Evolutionary conservation across 192 early-diverging fungal genomes (phyloP).

Genomic region (Gigaspora rosea): DNA sequence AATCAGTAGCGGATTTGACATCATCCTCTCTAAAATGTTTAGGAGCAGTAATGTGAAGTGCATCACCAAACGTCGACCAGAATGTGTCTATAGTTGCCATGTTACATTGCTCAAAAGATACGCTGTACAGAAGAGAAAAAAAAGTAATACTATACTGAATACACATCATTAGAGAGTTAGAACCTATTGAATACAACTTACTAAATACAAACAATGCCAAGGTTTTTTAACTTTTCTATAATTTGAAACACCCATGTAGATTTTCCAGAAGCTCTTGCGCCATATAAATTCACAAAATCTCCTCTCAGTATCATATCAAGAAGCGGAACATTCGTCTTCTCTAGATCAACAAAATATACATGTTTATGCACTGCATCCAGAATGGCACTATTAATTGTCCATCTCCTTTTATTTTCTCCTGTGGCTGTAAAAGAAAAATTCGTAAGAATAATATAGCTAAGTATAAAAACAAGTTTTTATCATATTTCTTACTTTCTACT

Average conservation of each 20-base stretch:
- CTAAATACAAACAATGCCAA: slow-evolving; percentile 32
- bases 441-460: too few relatives aligned
- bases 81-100: not conserved
- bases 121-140: slow-evolving; percentile 18
- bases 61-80: slow-evolving; percentile 5
- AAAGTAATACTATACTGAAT: not conserved
- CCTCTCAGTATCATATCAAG: slow-evolving; percentile 25
- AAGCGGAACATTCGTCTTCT: slow-evolving; percentile 29
- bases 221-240: slow-evolving; percentile 7
- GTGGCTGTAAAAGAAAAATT: too few relatives aligned
- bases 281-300: slow-evolving; percentile 33
- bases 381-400: slow-evolving; percentile 12
- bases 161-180: not conserved
- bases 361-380: not conserved
- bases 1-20: slow-evolving; percentile 22
- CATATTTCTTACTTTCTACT: too few relatives aligned
- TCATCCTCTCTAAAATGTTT: not conserved
- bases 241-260: slow-evolving; percentile 34
- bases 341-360: slow-evolving; percentile 36
- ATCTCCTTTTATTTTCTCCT: slow-evolving; percentile 11
- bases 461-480: too few relatives aligned
- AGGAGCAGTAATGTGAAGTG: not conserved
- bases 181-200: slow-evolving; percentile 20
- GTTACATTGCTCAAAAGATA: slow-evolving; percentile 14
- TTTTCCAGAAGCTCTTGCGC: slow-evolving; percentile 37